phyloP scores from a whole-genome alignment of 257 asterid species.

The Rauvolfia tetraphylla region DNA sequence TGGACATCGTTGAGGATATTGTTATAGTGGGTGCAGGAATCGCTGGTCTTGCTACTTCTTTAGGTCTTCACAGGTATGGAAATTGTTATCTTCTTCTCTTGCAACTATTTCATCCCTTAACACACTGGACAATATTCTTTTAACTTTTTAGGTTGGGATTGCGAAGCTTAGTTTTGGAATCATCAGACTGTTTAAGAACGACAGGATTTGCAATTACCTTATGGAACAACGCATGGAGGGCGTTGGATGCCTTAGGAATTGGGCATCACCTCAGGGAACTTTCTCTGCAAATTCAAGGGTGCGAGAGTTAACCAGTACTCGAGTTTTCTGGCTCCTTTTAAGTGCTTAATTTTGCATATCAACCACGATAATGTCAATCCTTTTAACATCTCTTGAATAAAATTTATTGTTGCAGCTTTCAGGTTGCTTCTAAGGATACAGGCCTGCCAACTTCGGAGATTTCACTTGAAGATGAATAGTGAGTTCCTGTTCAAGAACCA shows the following conservation, averaged over 20 bases:
- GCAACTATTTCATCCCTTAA: neutral
- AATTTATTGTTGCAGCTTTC: conserved; percentile 24
- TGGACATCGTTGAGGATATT: conserved; percentile 31
- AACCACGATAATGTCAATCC: neutral
- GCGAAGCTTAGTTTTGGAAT: conserved; percentile 64
- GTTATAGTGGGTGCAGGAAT: conserved; percentile 65
- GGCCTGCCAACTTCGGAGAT: conserved; percentile 23
- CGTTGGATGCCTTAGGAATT: conserved; percentile 68
- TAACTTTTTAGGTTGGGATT: conserved; percentile 47
- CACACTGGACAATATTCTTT: neutral
- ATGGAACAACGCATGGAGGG: conserved; percentile 81
- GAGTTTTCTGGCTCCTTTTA: neutral
- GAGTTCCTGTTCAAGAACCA: conserved; percentile 13
- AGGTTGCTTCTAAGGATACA: conserved; percentile 36
- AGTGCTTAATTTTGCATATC: neutral
- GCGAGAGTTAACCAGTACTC: neutral
- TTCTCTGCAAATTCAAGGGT: conserved; percentile 50
- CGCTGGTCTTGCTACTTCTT: conserved; percentile 56
- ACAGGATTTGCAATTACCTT: conserved; percentile 64
- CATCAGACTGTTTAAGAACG: conserved; percentile 59
- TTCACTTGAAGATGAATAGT: conserved; percentile 28
- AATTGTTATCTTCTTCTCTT: neutral
- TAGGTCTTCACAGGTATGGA: conserved; percentile 66
- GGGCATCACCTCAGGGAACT: conserved; percentile 50
- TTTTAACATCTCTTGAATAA: neutral